phyloP scores from a whole-genome alignment of 2,329 filamentous ascomycete species.

The Pseudohalonectria lignicola region DNA sequence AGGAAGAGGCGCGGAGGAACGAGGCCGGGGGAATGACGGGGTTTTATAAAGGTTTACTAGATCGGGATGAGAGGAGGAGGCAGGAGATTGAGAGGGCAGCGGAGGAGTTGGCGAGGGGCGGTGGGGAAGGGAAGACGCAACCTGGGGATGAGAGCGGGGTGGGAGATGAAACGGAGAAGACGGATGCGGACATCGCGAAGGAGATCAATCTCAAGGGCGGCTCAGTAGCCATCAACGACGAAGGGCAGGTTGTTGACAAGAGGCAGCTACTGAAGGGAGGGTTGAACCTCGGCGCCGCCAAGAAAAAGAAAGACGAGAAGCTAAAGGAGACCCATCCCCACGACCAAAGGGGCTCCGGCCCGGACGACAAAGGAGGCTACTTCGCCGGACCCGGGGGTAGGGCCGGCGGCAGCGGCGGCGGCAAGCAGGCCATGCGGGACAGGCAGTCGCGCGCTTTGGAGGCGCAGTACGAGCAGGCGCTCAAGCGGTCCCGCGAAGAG shows the following conservation, averaged over 20 bases:
- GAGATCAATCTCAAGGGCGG: conserved; percentile 54
- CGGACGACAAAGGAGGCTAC: conserved; percentile 18
- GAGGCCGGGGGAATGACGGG: conserved; percentile 62
- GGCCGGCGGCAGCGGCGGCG: conserved; percentile 33
- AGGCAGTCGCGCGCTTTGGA: conserved; percentile 71
- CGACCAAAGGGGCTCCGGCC: conserved; percentile 15
- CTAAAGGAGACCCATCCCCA: conserved; percentile 10
- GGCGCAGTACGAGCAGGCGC: conserved; percentile 60
- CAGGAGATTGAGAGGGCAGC: conserved; percentile 59
- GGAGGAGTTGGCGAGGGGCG: conserved; percentile 37
- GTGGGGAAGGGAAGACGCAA: conserved; percentile 18
- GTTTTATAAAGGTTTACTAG: conserved; percentile 66
- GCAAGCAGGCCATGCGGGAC: conserved; percentile 59
- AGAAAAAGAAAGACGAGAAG: conserved; percentile 29
- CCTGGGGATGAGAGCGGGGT: conserved; percentile 9
- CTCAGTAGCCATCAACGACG: conserved; percentile 63
- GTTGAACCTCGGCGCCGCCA: conserved; percentile 59
- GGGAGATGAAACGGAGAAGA: conserved; percentile 31
- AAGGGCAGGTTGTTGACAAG: conserved; percentile 76
- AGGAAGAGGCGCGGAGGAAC: conserved; percentile 53
- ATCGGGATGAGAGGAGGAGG: conserved; percentile 59
- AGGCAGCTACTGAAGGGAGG: conserved; percentile 67
- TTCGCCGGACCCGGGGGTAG: too few species aligned
- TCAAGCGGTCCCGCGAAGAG: conserved; percentile 61
- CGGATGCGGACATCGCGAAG: conserved; percentile 52